Evolutionary conservation across 805 yeast species (phyloP).

Genomic region (Ogataea paradorogensis): DNA sequence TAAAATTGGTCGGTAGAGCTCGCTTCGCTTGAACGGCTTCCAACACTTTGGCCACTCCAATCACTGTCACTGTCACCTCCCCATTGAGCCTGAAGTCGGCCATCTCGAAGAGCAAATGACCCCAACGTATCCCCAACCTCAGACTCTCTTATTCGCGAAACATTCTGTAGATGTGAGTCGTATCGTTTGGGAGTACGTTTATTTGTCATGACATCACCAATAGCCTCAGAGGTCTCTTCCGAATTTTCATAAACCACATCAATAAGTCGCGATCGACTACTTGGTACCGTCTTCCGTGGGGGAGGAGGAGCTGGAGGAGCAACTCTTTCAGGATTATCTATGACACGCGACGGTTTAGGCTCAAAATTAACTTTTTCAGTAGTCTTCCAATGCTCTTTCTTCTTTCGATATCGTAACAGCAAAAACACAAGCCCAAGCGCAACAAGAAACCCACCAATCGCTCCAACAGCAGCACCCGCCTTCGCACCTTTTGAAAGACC

Average conservation of each 20-base stretch:
- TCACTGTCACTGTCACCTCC: conserved; percentile 1
- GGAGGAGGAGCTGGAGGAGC: conserved; percentile 20
- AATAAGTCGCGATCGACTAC: conserved; percentile 20
- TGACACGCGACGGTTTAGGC: too few species aligned
- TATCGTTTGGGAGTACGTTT: conserved; percentile 16
- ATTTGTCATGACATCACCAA: not conserved
- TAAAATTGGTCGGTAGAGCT: not conserved
- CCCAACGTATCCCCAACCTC: conserved; percentile 23
- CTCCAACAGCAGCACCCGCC: conserved; percentile 32
- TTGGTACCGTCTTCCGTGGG: conserved; percentile 8
- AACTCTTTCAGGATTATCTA: not conserved
- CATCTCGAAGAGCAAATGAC: conserved; percentile 17
- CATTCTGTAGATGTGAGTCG: conserved; percentile 21
- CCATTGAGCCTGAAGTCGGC: conserved; percentile 14
- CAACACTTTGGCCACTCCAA: not conserved
- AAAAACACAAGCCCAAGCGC: conserved; percentile 11
- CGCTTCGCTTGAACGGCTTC: not conserved
- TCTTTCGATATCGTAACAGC: not conserved
- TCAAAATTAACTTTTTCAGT: not conserved
- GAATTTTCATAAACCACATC: conserved; percentile 30
- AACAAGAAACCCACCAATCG: conserved; percentile 21
- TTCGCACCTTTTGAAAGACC: conserved; percentile 22
- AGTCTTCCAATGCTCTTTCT: not conserved
- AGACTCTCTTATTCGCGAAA: conserved; percentile 2
- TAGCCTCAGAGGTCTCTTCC: conserved; percentile 15